phyloP scores from a whole-genome alignment of 352 stramenopile species.

The Peronospora destructor region DNA sequence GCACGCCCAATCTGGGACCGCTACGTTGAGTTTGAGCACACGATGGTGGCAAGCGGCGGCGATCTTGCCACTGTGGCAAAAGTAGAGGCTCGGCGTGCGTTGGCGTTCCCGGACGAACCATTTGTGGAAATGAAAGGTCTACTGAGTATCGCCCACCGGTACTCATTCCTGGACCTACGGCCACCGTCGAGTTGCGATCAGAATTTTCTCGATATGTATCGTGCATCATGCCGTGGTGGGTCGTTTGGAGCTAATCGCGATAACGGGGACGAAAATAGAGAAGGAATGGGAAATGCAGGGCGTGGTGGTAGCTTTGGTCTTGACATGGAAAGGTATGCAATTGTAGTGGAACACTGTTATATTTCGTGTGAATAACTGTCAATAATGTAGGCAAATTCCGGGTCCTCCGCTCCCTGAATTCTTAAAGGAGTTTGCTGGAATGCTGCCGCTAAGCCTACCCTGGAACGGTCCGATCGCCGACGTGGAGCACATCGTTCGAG shows the following conservation, averaged over 20 bases:
- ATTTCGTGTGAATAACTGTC: slow-evolving; percentile 1
- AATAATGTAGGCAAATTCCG: slow-evolving; percentile 43
- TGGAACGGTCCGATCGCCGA: slow-evolving; percentile 85
- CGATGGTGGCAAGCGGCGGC: slow-evolving; percentile 76
- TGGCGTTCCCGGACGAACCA: slow-evolving; percentile 68
- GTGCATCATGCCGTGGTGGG: slow-evolving; percentile 27
- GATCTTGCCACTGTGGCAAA: slow-evolving; percentile 80
- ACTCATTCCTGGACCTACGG: slow-evolving; percentile 72
- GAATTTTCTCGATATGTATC: slow-evolving; percentile 79
- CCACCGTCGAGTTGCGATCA: slow-evolving; percentile 54
- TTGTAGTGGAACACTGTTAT: background rate
- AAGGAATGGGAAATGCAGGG: slow-evolving; percentile 17
- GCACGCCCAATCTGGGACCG: slow-evolving; percentile 82
- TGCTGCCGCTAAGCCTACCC: slow-evolving; percentile 72
- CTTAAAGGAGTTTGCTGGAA: slow-evolving; percentile 74
- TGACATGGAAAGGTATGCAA: slow-evolving; percentile 42
- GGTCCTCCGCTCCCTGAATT: slow-evolving; percentile 78
- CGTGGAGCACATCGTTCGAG: slow-evolving; percentile 80
- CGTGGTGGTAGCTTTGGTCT: slow-evolving; percentile 25
- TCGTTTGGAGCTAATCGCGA: slow-evolving; percentile 18
- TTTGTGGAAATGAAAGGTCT: slow-evolving; percentile 81
- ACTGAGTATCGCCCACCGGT: slow-evolving; percentile 69
- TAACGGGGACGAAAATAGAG: slow-evolving; percentile 13
- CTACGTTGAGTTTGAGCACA: slow-evolving; percentile 84
- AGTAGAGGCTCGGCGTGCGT: slow-evolving; percentile 66